Conservation (phyloP, 148 eudicot genomes). For the Arbutus unedo region DNA sequence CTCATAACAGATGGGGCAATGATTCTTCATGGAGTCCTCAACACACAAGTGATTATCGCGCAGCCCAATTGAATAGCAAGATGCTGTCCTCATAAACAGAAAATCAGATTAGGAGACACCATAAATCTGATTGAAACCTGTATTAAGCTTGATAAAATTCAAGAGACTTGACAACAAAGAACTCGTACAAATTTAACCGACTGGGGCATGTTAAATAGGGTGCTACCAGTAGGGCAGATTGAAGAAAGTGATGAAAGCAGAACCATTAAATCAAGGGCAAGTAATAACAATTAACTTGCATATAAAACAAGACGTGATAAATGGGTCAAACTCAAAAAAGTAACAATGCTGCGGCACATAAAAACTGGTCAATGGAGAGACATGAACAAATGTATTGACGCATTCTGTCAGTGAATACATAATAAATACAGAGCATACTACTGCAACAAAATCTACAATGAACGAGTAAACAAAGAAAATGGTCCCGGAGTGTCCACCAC, state of each 20-base stretch:
- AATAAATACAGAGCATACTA: not conserved
- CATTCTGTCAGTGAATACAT: not conserved
- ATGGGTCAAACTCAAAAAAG: conserved; percentile 8
- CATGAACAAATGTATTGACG: not conserved
- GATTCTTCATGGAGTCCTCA: conserved; percentile 82
- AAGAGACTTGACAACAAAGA: not conserved
- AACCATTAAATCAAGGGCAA: not conserved
- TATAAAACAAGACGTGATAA: not conserved
- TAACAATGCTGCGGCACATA: not conserved
- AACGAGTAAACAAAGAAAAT: not conserved
- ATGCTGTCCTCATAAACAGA: conserved; percentile 40
- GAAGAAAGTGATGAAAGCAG: not conserved
- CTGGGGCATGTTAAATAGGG: not conserved
- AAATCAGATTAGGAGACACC: not conserved
- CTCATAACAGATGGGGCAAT: conserved; percentile 95
- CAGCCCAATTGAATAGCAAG: conserved; percentile 59
- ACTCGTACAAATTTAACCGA: no score
- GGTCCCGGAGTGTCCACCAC: not conserved
- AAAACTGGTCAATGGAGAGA: not conserved
- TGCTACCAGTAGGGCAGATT: conserved; percentile 5
- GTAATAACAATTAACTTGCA: not conserved
- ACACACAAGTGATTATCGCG: conserved; percentile 79
- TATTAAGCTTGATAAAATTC: not conserved
- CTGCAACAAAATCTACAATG: not conserved
- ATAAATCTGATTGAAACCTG: not conserved